Conservation (phyloP, 768 basidiomycete genomes). For the Amanita pallidorosea region DNA sequence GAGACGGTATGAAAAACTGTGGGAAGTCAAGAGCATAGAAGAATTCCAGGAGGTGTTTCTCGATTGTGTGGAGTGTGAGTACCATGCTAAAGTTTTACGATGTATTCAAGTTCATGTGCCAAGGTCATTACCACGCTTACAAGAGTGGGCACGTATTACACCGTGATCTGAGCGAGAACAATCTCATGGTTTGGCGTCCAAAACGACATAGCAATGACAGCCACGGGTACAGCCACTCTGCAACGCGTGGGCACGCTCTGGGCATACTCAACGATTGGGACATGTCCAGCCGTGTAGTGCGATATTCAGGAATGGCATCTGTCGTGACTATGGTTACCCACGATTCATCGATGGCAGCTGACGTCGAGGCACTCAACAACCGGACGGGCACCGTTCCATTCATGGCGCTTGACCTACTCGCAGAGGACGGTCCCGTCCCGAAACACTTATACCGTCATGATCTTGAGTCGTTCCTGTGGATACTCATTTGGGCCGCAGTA, state of each 20-base stretch:
- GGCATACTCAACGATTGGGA: constrained; percentile 21
- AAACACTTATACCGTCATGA: constrained; percentile 16
- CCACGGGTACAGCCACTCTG: background rate
- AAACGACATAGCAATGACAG: background rate
- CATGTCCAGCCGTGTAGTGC: constrained; percentile 9
- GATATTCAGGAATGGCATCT: constrained; percentile 2
- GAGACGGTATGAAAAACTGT: constrained; percentile 5
- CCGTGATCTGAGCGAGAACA: constrained; percentile 20
- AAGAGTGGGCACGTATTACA: constrained; percentile 15
- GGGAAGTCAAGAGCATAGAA: constrained; percentile 4
- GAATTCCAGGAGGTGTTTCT: constrained; percentile 7
- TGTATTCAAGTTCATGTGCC: background rate
- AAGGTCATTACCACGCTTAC: constrained; percentile 15
- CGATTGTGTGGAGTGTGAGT: constrained; percentile 7
- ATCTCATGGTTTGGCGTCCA: constrained; percentile 16
- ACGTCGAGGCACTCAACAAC: constrained; percentile 4
- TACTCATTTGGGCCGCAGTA: constrained; percentile 14
- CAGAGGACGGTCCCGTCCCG: constrained; percentile 6
- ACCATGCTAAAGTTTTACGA: no score
- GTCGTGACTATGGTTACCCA: constrained; percentile 2
- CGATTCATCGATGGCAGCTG: background rate
- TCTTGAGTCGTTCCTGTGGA: constrained; percentile 17
- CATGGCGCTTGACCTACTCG: constrained; percentile 18
- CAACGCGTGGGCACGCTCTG: background rate
- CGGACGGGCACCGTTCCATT: constrained; percentile 18